Conservation (phyloP, 1,284 basidiomycete genomes). For the Sporisorium reilianum region DNA sequence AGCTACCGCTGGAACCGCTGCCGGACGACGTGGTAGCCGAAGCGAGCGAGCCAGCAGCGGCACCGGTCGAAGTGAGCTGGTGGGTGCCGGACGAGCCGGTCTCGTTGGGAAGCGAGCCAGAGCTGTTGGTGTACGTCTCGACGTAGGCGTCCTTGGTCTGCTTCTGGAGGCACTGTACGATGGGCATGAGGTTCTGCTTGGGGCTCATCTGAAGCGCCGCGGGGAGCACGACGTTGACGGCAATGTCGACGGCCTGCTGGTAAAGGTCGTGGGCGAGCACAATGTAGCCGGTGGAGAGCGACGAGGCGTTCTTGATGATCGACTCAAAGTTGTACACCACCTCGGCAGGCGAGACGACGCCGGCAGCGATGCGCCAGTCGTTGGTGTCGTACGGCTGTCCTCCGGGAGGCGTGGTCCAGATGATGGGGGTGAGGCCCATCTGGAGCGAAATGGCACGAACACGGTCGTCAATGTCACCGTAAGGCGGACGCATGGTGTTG, state of each 20-base stretch:
- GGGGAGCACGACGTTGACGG: conserved; percentile 62
- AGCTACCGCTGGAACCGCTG: conserved; percentile 5
- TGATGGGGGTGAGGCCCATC: conserved; percentile 66
- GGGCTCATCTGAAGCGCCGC: conserved; percentile 71
- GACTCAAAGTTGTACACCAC: conserved; percentile 55
- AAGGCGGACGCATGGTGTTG: conserved; percentile 70
- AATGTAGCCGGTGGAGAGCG: conserved; percentile 84
- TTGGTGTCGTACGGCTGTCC: conserved; percentile 61
- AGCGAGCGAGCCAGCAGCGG: conserved; percentile 26
- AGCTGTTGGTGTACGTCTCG: conserved; percentile 60
- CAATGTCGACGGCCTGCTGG: conserved; percentile 65
- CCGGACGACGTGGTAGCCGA: conserved; percentile 9
- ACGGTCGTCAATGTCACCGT: conserved; percentile 69
- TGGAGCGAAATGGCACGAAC: conserved; percentile 64
- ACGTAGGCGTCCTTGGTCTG: conserved; percentile 56
- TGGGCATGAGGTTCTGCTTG: conserved; percentile 74
- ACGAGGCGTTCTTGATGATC: conserved; percentile 56
- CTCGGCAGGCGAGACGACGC: conserved; percentile 55
- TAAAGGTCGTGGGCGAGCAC: conserved; percentile 74
- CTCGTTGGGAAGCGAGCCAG: conserved; percentile 50
- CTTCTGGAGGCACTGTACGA: conserved; percentile 58
- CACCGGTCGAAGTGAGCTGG: conserved; percentile 29
- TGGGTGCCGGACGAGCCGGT: conserved; percentile 38
- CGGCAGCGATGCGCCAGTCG: conserved; percentile 64
- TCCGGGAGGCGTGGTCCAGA: conserved; percentile 63